Percentiles rank a stretch among this genome's conserved stretches.
phyloP scores from a whole-genome alignment of 768 basidiomycete species.

The Mycena alexandri region DNA sequence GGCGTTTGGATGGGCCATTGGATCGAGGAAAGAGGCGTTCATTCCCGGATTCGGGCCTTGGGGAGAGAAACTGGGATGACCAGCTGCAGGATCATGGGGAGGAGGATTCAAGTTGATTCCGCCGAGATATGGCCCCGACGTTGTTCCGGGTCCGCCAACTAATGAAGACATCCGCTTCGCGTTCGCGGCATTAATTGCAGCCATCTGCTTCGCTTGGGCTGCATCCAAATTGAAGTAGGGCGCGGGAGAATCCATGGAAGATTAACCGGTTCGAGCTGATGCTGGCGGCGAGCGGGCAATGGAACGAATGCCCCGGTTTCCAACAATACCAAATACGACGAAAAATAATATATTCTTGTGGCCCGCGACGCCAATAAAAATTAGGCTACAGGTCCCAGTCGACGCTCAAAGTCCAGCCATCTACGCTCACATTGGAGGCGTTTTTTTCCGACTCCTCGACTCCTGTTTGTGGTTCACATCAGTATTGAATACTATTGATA shows the following conservation, averaged over 20 bases:
- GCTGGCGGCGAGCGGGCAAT: conserved; percentile 4
- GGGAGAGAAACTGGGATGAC: conserved; percentile 59
- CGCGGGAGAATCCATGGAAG: conserved; percentile 52
- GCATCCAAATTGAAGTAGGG: conserved; percentile 70
- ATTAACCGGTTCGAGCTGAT: conserved; percentile 33
- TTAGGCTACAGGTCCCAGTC: too few species aligned
- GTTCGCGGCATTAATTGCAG: conserved; percentile 74
- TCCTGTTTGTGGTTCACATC: too few species aligned
- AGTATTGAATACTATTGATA: too few species aligned
- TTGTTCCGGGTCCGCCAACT: conserved; percentile 62
- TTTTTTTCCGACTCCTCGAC: too few species aligned
- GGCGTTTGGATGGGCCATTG: conserved; percentile 54
- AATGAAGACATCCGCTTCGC: conserved; percentile 38
- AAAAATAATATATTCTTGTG: background rate
- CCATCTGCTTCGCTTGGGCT: conserved; percentile 82
- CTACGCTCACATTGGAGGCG: too few species aligned
- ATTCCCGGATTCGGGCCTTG: conserved; percentile 42
- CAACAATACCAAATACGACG: too few species aligned
- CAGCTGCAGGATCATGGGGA: conserved; percentile 56
- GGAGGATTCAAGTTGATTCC: conserved; percentile 57
- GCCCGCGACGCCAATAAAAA: background rate
- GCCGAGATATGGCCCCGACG: conserved; percentile 77
- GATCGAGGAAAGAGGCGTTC: conserved; percentile 59
- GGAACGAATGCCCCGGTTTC: too few species aligned
- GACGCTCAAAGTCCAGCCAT: too few species aligned